Base-by-base conservation (phyloP, 1,139 yeast genomes). In the Suhomyces ambrosiae region DNA sequence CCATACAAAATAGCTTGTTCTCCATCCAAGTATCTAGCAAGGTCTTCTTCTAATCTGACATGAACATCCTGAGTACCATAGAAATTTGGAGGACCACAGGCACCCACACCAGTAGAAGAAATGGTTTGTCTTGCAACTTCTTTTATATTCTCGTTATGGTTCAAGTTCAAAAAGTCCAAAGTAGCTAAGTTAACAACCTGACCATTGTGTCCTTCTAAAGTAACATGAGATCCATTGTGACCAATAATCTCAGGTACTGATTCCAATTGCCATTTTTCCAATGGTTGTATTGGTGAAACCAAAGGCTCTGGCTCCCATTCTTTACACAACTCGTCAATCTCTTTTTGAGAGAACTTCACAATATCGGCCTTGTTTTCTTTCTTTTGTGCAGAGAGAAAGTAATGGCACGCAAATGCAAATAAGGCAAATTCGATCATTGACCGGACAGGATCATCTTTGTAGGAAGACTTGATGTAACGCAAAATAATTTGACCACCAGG, bases 31-130 rank as follows among this genome's bases (percentile, higher is more conserved):
- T 81, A 92, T 25, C 66, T 61, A 7, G 96, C 81, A 47, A 92
- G 66, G 48, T 81, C 84, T 51, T 81, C 81, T 60, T 90, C 96
- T 46, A 88, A 73, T 51, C 84, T 73, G 42, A 82, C 83, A 56
- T 92, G 98, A 24, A 83, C 89, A 58, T 89, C 97, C 62, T 89
- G 97, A 47, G 92, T 86, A 44, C 98, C 99, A 61, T 90, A 92
- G 53, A 92, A 92, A 43, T 95, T 95, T 28, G 97, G 96, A 3
- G 99, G 97, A 19, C 97, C 97, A 70, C 99, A 92, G 1, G 97
- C 94, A 46, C 99, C 98, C 35, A 92, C 97, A 55, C 99, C 99
- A 41, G 86, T 80, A 40, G 72, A 71, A 32, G 71, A 69, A 44
- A 92, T 81, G 21, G 80, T 74, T 19, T 67, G 59, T 40, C 76